Percentiles rank a stretch among this genome's conserved stretches.
Evolutionary conservation across 2,329 filamentous ascomycete genomes (phyloP).

Genomic region (Fusarium graminum): DNA sequence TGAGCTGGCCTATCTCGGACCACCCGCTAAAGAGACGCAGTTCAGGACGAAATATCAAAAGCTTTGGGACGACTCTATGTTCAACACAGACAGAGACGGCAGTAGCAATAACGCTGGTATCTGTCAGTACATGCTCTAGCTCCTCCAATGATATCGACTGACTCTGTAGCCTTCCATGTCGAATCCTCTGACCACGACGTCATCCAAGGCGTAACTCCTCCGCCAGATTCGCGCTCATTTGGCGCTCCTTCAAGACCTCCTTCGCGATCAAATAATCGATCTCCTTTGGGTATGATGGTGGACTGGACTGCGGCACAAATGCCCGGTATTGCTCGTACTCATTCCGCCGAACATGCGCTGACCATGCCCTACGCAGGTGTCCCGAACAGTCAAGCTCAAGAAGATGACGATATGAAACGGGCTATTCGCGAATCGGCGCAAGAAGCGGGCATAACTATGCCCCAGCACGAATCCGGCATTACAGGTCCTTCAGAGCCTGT

Average conservation of each 20-base stretch:
- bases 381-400: conserved; percentile 56
- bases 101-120: conserved; percentile 57
- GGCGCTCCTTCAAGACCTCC: conserved; percentile 72
- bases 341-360: conserved; percentile 42
- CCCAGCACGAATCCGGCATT: conserved; percentile 65
- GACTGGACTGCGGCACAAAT: conserved; percentile 61
- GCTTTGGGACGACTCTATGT: conserved; percentile 68
- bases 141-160: conserved; percentile 36
- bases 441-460: conserved; percentile 61
- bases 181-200: conserved; percentile 62
- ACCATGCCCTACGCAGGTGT: conserved; percentile 53
- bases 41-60: conserved; percentile 62
- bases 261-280: conserved; percentile 69
- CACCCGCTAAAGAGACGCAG: conserved; percentile 49
- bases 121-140: conserved; percentile 53
- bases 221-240: conserved; percentile 56
- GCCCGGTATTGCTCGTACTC: conserved; percentile 55
- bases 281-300: conserved; percentile 66
- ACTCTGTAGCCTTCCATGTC: conserved; percentile 65
- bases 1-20: conserved; percentile 2
- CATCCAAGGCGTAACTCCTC: conserved; percentile 60
- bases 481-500: conserved; percentile 55
- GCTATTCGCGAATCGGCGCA: conserved; percentile 69
- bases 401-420: conserved; percentile 68
- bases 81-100: conserved; percentile 67